Evolutionary conservation across 345 rosid species (phyloP), one percentile per base, ranked within the genome.

Genomic region (Melaleuca quinquenervia): DNA sequence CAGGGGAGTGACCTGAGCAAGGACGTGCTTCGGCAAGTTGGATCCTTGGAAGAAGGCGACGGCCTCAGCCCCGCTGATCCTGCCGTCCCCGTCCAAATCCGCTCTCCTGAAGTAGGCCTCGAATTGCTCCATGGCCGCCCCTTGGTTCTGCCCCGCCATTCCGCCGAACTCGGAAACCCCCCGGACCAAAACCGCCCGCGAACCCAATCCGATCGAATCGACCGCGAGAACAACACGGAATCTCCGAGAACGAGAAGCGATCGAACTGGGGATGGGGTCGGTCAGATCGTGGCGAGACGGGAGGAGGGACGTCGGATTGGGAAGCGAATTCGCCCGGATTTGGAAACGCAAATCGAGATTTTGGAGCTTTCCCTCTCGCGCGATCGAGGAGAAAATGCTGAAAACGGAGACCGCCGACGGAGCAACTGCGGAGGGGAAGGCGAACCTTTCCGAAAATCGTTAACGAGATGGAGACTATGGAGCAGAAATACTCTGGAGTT

Each of bases 41-140:
- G 99, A 93, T 89, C 98, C 99, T 90, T 97, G 96, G 56, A 97
- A 96, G 91, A 97, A 96, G 32, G 92, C 88, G 11, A 96, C 95
- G 89, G 98, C 99, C 91, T 97, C 99, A 87, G 92, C 92, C 84
- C 98, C 99, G 90, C 95, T 96, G 91, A 96, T 94, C 92, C 93
- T 89, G 45, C 98, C 99, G 89, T 96, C 99, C 84, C 99, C 96
- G 51, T 97, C 98, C 88, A 97, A 94, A 96, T 96, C 99, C 82
- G 99, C 99, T 90, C 92, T 92, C 93, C 85, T 92, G 82, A 96
- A 97, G 93, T 89, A 95, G 0, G 90, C 92, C 87, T 97, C 99
- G 87, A 97, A 96, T 91, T 91, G 95, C 92, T 96, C 97, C 95
- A 88, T 90, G 90, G 86, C 90, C 26, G 91, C 84, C 41, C 53